Percentiles rank a stretch among this genome's conserved stretches.
Conservation (phyloP, 2,329 filamentous ascomycete species). For the Ceratocystis huliohia region DNA sequence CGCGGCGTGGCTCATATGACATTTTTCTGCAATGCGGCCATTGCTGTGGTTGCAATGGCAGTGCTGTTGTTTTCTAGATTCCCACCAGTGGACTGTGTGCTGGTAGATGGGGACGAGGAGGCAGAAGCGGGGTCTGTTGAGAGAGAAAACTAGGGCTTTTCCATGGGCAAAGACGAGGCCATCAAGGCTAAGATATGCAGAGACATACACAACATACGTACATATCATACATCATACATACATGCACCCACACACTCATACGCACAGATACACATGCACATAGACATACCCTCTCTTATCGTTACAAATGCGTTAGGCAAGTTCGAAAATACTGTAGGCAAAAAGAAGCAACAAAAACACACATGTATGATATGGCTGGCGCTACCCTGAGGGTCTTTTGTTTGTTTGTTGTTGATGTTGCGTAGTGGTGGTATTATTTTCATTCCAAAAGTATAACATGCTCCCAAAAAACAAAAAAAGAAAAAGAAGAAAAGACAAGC, state of each 20-base stretch:
- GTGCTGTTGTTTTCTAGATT: constrained; percentile 17
- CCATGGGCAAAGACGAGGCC: not conserved
- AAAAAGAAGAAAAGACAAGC: not conserved
- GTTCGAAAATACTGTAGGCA: too few species aligned
- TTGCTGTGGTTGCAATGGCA: constrained; percentile 15
- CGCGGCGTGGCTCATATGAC: constrained; percentile 48
- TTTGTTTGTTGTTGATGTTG: not conserved
- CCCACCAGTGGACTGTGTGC: constrained; percentile 16
- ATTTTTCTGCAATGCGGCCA: constrained; percentile 52
- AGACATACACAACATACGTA: not conserved
- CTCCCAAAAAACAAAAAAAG: not conserved
- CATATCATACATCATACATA: too few species aligned
- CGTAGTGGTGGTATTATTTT: constrained; percentile 18
- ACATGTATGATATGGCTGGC: too few species aligned
- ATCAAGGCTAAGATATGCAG: not conserved
- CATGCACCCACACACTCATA: too few species aligned
- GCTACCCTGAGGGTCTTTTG: too few species aligned
- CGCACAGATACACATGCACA: too few species aligned
- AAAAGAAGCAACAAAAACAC: too few species aligned
- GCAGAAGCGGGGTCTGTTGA: not conserved
- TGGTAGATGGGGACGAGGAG: constrained; percentile 12
- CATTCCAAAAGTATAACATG: constrained; percentile 10
- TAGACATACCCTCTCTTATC: too few species aligned
- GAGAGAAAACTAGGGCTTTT: not conserved
- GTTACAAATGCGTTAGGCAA: too few species aligned